These are phyloP conservation scores for Coemansia sp. DNA, from an alignment of 192 early-diverging fungal genomes.

Conservation along the genomic window DNA sequence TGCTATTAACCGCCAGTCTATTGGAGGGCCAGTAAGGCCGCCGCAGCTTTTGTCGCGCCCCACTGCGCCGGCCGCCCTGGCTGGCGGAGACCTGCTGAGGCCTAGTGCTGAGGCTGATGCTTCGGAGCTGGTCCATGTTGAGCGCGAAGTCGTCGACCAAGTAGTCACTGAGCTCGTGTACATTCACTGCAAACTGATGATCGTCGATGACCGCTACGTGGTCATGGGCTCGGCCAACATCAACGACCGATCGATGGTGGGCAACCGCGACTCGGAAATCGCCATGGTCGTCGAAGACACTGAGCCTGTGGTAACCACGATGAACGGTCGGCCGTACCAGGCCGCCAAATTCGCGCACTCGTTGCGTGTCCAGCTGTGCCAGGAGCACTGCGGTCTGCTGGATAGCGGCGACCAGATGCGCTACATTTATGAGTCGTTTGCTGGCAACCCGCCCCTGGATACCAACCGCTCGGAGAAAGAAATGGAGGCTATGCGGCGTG, in stretches of 20 bases:
- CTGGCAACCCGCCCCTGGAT: conserved; percentile 41
- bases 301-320: conserved; percentile 63
- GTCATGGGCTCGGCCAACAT: conserved; percentile 88
- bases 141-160: conserved; percentile 44
- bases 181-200: conserved; percentile 86
- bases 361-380: conserved; percentile 75
- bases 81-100: not conserved
- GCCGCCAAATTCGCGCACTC: conserved; percentile 73
- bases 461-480: conserved; percentile 21
- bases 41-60: conserved; percentile 18
- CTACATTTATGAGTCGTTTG: conserved; percentile 46
- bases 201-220: conserved; percentile 82
- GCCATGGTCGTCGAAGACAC: conserved; percentile 81
- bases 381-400: conserved; percentile 80
- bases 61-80: conserved; percentile 25
- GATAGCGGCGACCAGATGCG: conserved; percentile 54
- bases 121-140: conserved; percentile 21
- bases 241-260: conserved; percentile 89
- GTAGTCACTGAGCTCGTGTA: conserved; percentile 82
- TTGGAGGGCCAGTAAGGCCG: not conserved
- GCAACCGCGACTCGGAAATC: conserved; percentile 86
- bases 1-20: not conserved
- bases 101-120: not conserved
- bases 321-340: conserved; percentile 76
- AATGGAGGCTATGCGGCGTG: not conserved